A percentile compares a stretch with the other conserved stretches of the same genome.
phyloP scores from a whole-genome alignment of 352 stramenopile species.

The Plasmopara muralis region DNA sequence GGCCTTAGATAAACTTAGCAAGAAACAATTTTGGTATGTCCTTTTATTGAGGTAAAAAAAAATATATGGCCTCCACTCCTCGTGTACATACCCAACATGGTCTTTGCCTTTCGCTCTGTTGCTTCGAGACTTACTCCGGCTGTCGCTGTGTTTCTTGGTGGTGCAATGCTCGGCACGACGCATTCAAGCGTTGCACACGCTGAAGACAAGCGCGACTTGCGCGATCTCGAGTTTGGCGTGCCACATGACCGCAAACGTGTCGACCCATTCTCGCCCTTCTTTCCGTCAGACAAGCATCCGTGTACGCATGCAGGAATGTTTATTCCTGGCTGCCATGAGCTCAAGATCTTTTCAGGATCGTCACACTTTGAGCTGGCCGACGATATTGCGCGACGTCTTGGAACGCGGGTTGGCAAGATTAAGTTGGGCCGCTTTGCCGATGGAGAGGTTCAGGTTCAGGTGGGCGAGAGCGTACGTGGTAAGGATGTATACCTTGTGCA shows the following conservation, averaged over 20 bases:
- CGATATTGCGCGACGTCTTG: conserved; percentile 83
- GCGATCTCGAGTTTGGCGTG: conserved; percentile 82
- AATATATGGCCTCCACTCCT: conserved; percentile 2
- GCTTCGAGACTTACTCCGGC: conserved; percentile 35
- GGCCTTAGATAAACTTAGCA: background rate
- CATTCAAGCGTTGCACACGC: conserved; percentile 31
- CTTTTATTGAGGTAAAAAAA: no score
- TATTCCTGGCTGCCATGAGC: conserved; percentile 88
- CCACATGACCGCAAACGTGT: conserved; percentile 84
- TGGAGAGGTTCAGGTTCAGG: conserved; percentile 89
- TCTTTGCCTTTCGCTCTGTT: conserved; percentile 50
- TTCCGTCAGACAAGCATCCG: conserved; percentile 86
- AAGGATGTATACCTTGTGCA: conserved; percentile 95
- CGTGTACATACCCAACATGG: conserved; percentile 27
- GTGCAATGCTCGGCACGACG: conserved; percentile 34
- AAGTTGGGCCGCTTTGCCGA: conserved; percentile 89
- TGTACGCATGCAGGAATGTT: conserved; percentile 89
- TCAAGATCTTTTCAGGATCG: conserved; percentile 91
- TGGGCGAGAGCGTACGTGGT: conserved; percentile 88
- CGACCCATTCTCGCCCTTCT: conserved; percentile 85
- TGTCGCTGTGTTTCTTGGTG: conserved; percentile 50
- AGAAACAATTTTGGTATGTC: background rate
- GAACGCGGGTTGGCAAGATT: conserved; percentile 82
- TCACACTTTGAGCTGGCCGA: conserved; percentile 87
- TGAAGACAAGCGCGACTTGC: conserved; percentile 72